phyloP scores from a whole-genome alignment of 352 stramenopile genomes.

The Phytophthora idaei region DNA sequence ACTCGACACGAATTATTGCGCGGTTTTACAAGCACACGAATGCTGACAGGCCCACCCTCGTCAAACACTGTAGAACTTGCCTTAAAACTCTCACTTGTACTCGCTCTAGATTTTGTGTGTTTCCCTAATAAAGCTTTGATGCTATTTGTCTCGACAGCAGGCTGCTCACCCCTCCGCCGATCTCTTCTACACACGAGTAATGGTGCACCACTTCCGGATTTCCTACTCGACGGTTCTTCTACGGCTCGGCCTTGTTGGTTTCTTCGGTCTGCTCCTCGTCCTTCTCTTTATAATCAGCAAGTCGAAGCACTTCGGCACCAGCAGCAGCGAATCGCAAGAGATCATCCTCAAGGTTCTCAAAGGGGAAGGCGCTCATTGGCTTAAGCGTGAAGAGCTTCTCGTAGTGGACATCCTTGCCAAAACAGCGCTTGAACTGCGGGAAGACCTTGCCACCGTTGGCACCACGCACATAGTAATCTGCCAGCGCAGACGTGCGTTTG shows the following conservation, averaged over 20 bases:
- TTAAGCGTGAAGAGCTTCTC: slow-evolving; percentile 72
- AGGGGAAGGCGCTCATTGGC: slow-evolving; percentile 65
- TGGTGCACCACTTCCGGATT: slow-evolving; percentile 20
- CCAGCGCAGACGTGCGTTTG: slow-evolving; percentile 42
- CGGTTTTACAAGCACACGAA: slow-evolving; percentile 22
- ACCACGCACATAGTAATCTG: slow-evolving; percentile 63
- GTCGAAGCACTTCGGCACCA: slow-evolving; percentile 35
- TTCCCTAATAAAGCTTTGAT: slow-evolving; percentile 30
- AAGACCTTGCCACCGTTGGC: slow-evolving; percentile 74
- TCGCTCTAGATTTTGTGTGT: slow-evolving; percentile 3
- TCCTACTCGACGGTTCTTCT: slow-evolving; percentile 15
- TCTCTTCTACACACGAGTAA: slow-evolving; percentile 17
- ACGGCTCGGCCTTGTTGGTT: slow-evolving; percentile 16
- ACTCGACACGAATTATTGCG: slow-evolving; percentile 31
- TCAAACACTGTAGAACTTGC: slow-evolving; percentile 13
- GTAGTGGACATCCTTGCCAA: slow-evolving; percentile 73
- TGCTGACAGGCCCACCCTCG: slow-evolving; percentile 5
- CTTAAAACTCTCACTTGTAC: neutral
- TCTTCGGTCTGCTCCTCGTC: slow-evolving; percentile 23
- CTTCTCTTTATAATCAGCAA: slow-evolving; percentile 30
- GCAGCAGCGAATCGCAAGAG: slow-evolving; percentile 57
- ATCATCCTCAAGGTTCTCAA: slow-evolving; percentile 62
- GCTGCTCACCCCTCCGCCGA: neutral
- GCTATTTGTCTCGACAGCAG: slow-evolving; percentile 27
- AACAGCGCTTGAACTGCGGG: slow-evolving; percentile 70